Base-by-base conservation (phyloP, 768 basidiomycete species). In the Paxillus rubicundulus region DNA sequence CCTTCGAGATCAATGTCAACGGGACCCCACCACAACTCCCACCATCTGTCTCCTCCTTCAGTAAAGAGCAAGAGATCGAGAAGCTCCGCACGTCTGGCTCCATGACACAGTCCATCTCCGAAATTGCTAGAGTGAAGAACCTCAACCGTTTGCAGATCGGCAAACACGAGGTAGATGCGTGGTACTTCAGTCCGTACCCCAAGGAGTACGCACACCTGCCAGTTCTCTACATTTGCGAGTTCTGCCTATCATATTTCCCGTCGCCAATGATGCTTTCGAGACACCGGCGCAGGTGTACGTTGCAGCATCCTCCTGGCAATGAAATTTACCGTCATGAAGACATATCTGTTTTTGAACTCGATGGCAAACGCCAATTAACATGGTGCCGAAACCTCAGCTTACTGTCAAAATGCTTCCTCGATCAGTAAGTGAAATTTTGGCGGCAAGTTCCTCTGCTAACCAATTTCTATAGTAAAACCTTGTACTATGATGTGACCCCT, bases 171-270 rank as follows among this genome's bases (percentile, higher is more conserved):
- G 92, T 99, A 60, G 97, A 99, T 62, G 88, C 97, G n/a, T 99
- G 97, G 97, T 99, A 99, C 72, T 98, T 98, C 78, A 94, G 91
- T 63, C 97, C 97, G 20, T 99, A 98, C 74, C 97, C 97, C 10
- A 89, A 92, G 73, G 97, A 98, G 74, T 98, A 92, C 74, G 93
- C 97, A 41, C 91, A 98, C 71, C 83, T 96, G 24, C 93, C 95
- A 17, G 76, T 95, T 56, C 80, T 99, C 41, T 98, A 95, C 78
- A 85, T 99, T 67, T 99, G 97, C 85, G 96, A 99, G 73, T 96
- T 96, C 77, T 99, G 97, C 70, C 81, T 98, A 43, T 87, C 85
- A 33, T 99, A 89, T 76, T 98, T 86, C 72, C 89, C 90, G 28
- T 92, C 92, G 13, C 81, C 80, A 40, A 86, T 95, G 75, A 94